A percentile compares a stretch with the other conserved stretches of the same genome.
phyloP scores from a whole-genome alignment of 2,329 filamentous ascomycete genomes.

The Ceratocystis albifundus region DNA sequence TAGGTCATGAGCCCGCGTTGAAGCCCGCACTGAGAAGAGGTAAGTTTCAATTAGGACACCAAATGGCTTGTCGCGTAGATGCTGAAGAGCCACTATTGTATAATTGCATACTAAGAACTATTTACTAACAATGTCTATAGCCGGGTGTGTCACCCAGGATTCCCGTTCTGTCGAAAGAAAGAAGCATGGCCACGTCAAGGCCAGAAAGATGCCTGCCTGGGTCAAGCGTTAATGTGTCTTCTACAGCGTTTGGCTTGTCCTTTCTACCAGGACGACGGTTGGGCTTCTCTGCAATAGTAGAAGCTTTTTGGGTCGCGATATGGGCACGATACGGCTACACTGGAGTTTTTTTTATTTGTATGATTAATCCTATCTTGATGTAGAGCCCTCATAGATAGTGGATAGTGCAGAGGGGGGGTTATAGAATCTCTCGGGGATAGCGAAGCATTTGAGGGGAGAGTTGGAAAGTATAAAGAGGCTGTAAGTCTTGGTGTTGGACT shows the following conservation, averaged over 20 bases:
- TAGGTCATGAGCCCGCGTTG: slow-evolving; percentile 83
- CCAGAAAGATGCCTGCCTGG: slow-evolving; percentile 96
- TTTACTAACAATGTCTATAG: slow-evolving; percentile 46
- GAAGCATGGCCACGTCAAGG: slow-evolving; percentile 92
- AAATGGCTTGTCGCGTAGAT: slow-evolving; percentile 5
- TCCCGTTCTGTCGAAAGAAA: slow-evolving; percentile 90
- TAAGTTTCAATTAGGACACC: slow-evolving; percentile 38
- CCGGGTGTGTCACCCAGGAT: slow-evolving; percentile 85
- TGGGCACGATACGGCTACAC: neutral
- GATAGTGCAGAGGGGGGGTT: neutral
- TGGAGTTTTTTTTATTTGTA: slow-evolving; percentile 5
- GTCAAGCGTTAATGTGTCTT: slow-evolving; percentile 57
- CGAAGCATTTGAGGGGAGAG: neutral
- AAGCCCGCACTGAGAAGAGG: slow-evolving; percentile 81
- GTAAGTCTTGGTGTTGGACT: neutral
- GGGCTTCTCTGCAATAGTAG: neutral
- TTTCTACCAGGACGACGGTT: neutral
- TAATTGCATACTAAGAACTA: slow-evolving; percentile 20
- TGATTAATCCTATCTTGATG: neutral
- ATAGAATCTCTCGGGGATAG: neutral
- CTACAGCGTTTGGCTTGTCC: neutral
- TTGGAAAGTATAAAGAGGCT: neutral
- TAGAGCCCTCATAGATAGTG: neutral
- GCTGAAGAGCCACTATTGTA: slow-evolving; percentile 2
- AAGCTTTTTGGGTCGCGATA: neutral